Evolutionary conservation across 352 stramenopile genomes (phyloP), one percentile per base, ranked within the genome.

Genomic region (Pythium myriotylum): DNA sequence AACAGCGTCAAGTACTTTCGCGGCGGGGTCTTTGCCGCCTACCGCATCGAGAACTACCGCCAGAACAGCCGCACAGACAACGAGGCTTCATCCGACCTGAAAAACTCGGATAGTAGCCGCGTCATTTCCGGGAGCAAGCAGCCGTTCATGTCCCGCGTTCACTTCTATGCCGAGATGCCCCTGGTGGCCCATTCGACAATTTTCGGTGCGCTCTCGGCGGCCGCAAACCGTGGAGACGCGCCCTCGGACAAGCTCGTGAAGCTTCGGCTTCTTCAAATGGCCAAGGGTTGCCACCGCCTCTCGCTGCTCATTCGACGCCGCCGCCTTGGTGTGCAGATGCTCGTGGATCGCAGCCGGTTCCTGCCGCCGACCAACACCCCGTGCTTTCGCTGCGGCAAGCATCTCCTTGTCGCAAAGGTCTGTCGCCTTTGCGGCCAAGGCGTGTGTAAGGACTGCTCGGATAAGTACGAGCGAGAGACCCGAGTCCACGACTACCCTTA

Each of bases 351-450:
- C 23, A 60, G 46, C 8, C 54, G 74, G 3, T 83, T 87, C 51
- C 60, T 78, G 19, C 29, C 32, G 33, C 43, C 43, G 8, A 50
- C 43, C 16, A 50, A 61, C 19, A 35, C 61, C 8, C 68, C 62
- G 26, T 91, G 82, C 58, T 81, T 78, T 19, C 79, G 73, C 59
- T 91, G 81, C 26, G 76, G 72, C 23, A 81, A 79, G 17, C 23
- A 43, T 54, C 76, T 65, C 14, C 54, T 87, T 24, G 46, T 74
- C n/a, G 40, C 70, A 14, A 79, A 83, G 41, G 63, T 69, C 13
- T 91, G 81, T 56, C 67, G 82, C 42, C 49, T 91, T 24, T 91
- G 81, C 39, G 77, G 77, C 12, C 84, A 86, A 54, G 60, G 70
- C 47, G 76, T 89, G 24, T 91, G 81, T 53, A 48, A 66, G 47